phyloP scores from a whole-genome alignment of 2,329 filamentous ascomycete genomes.

The Cordyceps tenuipes region DNA sequence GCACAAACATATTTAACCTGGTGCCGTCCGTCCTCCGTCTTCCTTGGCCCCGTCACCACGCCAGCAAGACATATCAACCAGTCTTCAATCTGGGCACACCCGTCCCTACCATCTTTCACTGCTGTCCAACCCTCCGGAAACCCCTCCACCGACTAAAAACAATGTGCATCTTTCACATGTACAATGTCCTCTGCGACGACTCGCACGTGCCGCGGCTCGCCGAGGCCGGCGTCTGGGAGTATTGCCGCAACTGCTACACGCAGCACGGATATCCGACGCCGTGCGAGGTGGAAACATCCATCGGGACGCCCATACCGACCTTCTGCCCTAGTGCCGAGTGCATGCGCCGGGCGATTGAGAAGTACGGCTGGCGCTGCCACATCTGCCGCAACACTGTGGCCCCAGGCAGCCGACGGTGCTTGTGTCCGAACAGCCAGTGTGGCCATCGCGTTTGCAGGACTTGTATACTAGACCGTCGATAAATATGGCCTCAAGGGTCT shows the following conservation, averaged over 20 bases:
- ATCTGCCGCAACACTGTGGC: background rate
- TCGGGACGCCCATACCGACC: background rate
- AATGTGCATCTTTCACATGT: background rate
- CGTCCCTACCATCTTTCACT: no score
- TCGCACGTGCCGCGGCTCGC: background rate
- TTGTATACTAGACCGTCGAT: background rate
- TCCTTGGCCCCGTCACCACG: no score
- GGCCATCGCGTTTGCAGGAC: background rate
- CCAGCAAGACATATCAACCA: no score
- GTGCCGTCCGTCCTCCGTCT: no score
- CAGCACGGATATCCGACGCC: background rate
- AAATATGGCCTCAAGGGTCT: background rate
- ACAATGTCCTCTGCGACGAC: background rate
- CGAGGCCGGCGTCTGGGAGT: background rate
- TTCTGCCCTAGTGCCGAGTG: background rate
- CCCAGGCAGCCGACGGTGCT: background rate
- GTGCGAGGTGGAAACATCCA: background rate
- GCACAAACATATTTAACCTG: no score
- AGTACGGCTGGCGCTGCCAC: background rate
- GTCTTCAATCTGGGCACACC: no score
- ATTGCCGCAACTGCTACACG: background rate
- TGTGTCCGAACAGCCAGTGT: background rate
- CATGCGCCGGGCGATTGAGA: background rate
- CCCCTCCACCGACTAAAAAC: background rate
- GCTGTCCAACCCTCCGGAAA: background rate